Evolutionary conservation across 768 basidiomycete species (phyloP).

Genomic region (Lactarius hengduanensis): DNA sequence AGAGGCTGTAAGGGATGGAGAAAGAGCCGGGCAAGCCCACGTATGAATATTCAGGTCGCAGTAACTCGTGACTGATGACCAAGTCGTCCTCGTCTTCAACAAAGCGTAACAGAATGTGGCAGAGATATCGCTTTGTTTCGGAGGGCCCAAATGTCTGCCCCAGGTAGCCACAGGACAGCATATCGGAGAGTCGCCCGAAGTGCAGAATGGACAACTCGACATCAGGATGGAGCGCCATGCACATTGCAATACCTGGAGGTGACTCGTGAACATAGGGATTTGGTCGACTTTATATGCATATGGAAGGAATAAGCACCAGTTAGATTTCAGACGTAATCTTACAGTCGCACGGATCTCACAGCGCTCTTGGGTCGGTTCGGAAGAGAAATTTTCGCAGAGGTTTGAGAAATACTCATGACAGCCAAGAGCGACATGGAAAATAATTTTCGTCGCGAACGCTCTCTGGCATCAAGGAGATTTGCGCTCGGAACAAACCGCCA

Average conservation of each 20-base stretch:
- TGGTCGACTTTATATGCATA: conserved; percentile 5
- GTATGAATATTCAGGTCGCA: conserved; percentile 20
- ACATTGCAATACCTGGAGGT: not conserved
- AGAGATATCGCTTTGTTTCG: conserved; percentile 14
- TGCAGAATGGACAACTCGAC: not conserved
- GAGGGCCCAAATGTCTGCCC: conserved; percentile 18
- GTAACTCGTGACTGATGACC: conserved; percentile 13
- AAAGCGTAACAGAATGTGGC: conserved; percentile 13
- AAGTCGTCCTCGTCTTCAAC: conserved; percentile 20
- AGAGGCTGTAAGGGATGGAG: conserved; percentile 16
- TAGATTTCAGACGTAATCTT: not conserved
- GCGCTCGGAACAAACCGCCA: not conserved
- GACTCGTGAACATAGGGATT: too few species aligned
- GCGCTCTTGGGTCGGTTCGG: too few species aligned
- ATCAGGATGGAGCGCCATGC: conserved; percentile 1
- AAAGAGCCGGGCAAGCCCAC: conserved; percentile 20
- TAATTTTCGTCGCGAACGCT: not conserved
- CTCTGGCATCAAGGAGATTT: not conserved
- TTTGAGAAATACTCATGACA: not conserved
- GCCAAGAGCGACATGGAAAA: conserved; percentile 6
- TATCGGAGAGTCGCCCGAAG: conserved; percentile 12
- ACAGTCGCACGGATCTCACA: not conserved
- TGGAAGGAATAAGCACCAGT: not conserved
- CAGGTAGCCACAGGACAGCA: conserved; percentile 16
- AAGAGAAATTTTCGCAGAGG: not conserved